phyloP scores from a whole-genome alignment of 2,329 filamentous ascomycete species.

The Cladophialophora exuberans region DNA sequence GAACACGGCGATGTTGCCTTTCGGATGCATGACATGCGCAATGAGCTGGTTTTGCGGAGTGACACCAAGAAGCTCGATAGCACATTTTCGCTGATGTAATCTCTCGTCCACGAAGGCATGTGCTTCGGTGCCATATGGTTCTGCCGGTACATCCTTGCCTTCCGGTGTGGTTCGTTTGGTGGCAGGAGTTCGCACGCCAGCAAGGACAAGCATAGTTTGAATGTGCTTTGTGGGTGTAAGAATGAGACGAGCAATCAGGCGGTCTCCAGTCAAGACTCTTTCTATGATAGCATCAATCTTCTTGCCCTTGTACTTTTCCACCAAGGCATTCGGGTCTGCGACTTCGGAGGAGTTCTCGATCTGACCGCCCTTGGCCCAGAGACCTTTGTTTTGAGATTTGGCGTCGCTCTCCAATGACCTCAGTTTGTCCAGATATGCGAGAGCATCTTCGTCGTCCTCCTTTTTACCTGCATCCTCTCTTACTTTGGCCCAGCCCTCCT shows the following conservation, averaged over 20 bases:
- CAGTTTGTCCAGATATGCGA: constrained; percentile 73
- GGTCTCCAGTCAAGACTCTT: constrained; percentile 87
- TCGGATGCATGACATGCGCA: constrained; percentile 81
- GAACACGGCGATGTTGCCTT: constrained; percentile 90
- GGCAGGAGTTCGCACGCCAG: constrained; percentile 85
- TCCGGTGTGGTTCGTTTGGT: constrained; percentile 82
- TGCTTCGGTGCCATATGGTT: constrained; percentile 88
- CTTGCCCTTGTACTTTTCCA: constrained; percentile 83
- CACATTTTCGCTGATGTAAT: constrained; percentile 82
- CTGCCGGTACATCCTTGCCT: constrained; percentile 78
- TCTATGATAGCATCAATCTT: constrained; percentile 85
- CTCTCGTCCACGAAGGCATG: constrained; percentile 84
- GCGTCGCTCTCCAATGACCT: constrained; percentile 77
- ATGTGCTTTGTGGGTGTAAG: constrained; percentile 81
- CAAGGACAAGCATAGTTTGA: constrained; percentile 85
- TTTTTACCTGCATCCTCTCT: constrained; percentile 92
- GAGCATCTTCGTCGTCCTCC: constrained; percentile 78
- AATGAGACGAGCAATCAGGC: constrained; percentile 80
- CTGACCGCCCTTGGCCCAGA: constrained; percentile 69
- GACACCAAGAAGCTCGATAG: constrained; percentile 79
- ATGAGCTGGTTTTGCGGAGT: constrained; percentile 93
- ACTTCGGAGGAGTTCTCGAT: constrained; percentile 84
- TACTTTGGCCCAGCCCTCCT: constrained; percentile 90
- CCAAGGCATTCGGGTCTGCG: constrained; percentile 72
- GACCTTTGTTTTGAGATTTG: constrained; percentile 75